Base-by-base conservation (phyloP, 768 basidiomycete genomes). In the Mycena epipterygia region DNA sequence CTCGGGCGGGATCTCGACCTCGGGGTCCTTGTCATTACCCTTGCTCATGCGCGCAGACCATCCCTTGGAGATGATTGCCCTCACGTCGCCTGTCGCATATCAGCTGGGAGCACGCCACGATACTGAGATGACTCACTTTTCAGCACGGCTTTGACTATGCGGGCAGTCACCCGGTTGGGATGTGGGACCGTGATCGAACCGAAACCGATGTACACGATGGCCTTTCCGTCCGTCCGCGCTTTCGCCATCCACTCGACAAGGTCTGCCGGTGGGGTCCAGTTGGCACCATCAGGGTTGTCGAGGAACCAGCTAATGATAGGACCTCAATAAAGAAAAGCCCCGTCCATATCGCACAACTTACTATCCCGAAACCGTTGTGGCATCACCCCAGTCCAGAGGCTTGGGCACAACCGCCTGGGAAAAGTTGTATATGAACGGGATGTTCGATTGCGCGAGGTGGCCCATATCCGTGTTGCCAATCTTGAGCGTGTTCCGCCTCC, bases 171-270 rank as follows among this genome's bases (percentile, higher is more conserved):
- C 5, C 82, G 81, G 64, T 84, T 82, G 2, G 91, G 89, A 73
- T 87, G 76, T 8, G 90, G 89, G 5, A 93, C 90, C 6, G 89
- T 90, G 65, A 93, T 91, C 30, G 88, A 90, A 2, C 91, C 91
- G 72, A 92, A 92, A 1, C 91, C 90, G 56, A 93, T 91, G 76
- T 93, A 93, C 3, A 93, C 91, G 53, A 93, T 83, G 0, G 90
- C 82, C 74, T 89, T 90, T 1, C 81, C 80, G 62, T 91, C 90
- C 4, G 73, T 70, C 21, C 86, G 83, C 1, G 91, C 91, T 70
- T 87, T 85, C 21, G 76, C 77, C 79, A 93, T 91, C 78, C 88
- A 93, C 16, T 81, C 80, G 2, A 87, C 56, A 1, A 93, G 82
- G 17, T 80, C 81, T 13, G 80, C 70, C 0, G 90, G 86, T 3